Percentiles rank a stretch among this genome's conserved stretches.
Evolutionary conservation across 2,329 filamentous ascomycete genomes (phyloP).

Genomic region (Xylariaceae sp.): DNA sequence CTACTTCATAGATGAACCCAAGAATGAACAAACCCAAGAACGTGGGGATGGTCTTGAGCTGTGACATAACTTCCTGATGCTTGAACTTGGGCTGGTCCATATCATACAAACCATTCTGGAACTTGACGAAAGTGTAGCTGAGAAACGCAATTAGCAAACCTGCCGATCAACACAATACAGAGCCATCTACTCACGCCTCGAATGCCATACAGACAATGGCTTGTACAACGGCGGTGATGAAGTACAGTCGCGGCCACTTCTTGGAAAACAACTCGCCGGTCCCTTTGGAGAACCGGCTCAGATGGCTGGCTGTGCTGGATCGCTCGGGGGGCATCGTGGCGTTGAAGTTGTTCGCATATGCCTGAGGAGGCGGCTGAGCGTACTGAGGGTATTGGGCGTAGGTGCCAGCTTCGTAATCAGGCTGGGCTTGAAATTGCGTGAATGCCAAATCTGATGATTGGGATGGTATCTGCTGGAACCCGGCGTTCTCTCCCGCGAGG

Average conservation of each 20-base stretch:
- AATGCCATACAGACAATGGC: constrained; percentile 75
- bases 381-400: constrained; percentile 26
- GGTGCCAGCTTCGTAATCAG: constrained; percentile 15
- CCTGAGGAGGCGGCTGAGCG: constrained; percentile 9
- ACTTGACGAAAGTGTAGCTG: constrained; percentile 86
- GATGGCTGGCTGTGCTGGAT: constrained; percentile 24
- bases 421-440: constrained; percentile 11
- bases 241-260: constrained; percentile 84
- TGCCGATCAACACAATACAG: background rate
- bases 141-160: constrained; percentile 11
- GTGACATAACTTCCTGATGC: constrained; percentile 41
- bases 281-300: constrained; percentile 29
- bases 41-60: constrained; percentile 76
- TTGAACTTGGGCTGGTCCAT: constrained; percentile 31
- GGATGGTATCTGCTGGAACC: constrained; percentile 23
- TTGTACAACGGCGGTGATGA: constrained; percentile 69
- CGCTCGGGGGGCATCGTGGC: constrained; percentile 31
- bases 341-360: constrained; percentile 27
- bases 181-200: constrained; percentile 66
- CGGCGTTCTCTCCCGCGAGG: constrained; percentile 19
- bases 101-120: constrained; percentile 58
- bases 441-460: constrained; percentile 16
- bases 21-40: constrained; percentile 97
- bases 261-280: constrained; percentile 76
- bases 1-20: constrained; percentile 86